A percentile compares a stretch with the other conserved stretches of the same genome.
These are phyloP conservation scores for Alloascoidea africana DNA, from an alignment of 805 yeast species.

Conservation along the genomic window DNA sequence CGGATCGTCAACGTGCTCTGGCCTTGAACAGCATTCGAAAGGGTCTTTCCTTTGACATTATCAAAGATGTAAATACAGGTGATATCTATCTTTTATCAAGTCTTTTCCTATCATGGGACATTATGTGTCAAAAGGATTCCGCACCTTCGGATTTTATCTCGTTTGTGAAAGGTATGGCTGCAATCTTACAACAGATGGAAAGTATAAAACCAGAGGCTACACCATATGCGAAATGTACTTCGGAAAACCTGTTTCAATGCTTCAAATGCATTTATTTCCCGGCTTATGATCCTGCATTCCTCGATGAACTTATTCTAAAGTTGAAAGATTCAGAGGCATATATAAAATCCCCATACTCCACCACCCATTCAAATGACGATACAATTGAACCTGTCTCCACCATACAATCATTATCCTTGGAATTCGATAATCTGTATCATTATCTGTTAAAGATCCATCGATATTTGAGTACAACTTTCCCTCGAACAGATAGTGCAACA, in stretches of 20 bases:
- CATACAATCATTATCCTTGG: conserved; percentile 7
- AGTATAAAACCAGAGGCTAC: conserved; percentile 9
- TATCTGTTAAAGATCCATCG: conserved; percentile 6
- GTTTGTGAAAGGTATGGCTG: conserved; percentile 14
- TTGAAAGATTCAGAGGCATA: conserved; percentile 9
- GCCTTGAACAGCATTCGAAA: conserved; percentile 12
- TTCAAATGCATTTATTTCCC: conserved; percentile 18
- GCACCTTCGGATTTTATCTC: conserved; percentile 10
- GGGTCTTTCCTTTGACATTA: conserved; percentile 7
- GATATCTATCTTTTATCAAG: neutral
- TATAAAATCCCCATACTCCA: neutral
- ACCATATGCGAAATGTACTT: conserved; percentile 13
- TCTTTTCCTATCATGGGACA: conserved; percentile 15
- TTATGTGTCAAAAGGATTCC: conserved; percentile 13
- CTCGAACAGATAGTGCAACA: conserved; percentile 4
- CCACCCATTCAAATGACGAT: conserved; percentile 5
- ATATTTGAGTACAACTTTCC: conserved; percentile 7
- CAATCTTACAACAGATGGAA: conserved; percentile 12
- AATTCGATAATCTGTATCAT: conserved; percentile 6
- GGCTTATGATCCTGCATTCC: conserved; percentile 15
- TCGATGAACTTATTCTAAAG: conserved; percentile 15
- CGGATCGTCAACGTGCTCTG: conserved; percentile 11
- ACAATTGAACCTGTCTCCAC: too few species aligned
- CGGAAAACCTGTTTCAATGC: conserved; percentile 16
- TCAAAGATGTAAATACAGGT: conserved; percentile 3